Conservation (phyloP, 345 rosid species). For the Erodium maritimum region DNA sequence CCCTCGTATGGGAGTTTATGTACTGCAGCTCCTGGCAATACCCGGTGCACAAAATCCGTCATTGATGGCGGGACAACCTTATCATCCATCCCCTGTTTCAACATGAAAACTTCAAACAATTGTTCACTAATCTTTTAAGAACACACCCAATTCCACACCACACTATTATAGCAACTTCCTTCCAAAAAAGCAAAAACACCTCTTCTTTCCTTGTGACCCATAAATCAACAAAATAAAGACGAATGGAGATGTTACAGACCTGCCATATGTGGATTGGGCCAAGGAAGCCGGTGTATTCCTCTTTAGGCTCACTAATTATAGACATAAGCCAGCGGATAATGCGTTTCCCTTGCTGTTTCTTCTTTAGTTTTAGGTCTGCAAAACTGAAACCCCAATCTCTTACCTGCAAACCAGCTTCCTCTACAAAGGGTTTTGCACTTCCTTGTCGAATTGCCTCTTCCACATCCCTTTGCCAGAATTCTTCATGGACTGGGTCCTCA, state of each 20-base stretch:
- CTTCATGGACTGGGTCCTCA: conserved; percentile 59
- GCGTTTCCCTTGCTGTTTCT: conserved; percentile 34
- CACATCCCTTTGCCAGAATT: conserved; percentile 67
- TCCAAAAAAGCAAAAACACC: too few species aligned
- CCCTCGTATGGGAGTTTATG: conserved; percentile 70
- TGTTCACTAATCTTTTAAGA: too few species aligned
- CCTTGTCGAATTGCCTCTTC: conserved; percentile 62
- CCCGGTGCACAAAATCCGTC: conserved; percentile 60
- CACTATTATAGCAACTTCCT: too few species aligned
- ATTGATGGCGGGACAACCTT: conserved; percentile 52
- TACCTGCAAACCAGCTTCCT: conserved; percentile 57
- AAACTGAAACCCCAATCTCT: conserved; percentile 65
- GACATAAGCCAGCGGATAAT: conserved; percentile 26
- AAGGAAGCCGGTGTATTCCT: conserved; percentile 48
- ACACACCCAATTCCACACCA: too few species aligned
- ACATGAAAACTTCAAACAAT: neutral
- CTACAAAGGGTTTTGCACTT: conserved; percentile 45
- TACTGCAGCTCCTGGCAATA: conserved; percentile 56
- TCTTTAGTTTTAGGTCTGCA: conserved; percentile 44
- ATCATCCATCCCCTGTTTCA: conserved; percentile 56
- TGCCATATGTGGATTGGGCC: conserved; percentile 76
- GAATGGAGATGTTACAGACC: conserved; percentile 22
- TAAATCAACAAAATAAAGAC: neutral
- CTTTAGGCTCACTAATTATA: conserved; percentile 22
- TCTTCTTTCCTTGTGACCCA: too few species aligned